Conservation (phyloP, 306 rosid genomes). For the Lotus japonicus region DNA sequence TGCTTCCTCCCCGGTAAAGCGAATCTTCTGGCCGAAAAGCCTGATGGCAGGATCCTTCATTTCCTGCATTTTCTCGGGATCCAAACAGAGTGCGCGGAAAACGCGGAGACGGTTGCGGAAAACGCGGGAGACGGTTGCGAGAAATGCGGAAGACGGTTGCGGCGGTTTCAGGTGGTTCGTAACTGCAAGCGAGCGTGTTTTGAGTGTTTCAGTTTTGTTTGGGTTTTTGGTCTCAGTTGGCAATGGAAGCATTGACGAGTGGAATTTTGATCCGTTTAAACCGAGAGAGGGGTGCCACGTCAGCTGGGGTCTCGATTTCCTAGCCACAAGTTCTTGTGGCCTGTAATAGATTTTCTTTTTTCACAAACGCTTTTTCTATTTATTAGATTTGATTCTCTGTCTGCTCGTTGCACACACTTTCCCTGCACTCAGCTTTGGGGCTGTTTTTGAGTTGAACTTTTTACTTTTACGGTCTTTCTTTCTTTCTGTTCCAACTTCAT, state of each 20-base stretch:
- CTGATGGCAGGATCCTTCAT: conserved; percentile 59
- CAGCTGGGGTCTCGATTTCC: conserved; percentile 37
- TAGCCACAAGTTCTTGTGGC: conserved; percentile 91
- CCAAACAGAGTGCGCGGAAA: conserved; percentile 44
- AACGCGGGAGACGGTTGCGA: conserved; percentile 27
- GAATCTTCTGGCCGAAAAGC: conserved; percentile 78
- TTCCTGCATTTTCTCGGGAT: conserved; percentile 48
- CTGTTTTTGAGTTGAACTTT: neutral
- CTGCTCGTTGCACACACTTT: neutral
- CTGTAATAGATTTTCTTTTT: conserved; percentile 36
- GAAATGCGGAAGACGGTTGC: conserved; percentile 28
- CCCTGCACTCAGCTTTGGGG: neutral
- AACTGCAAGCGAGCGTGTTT: neutral
- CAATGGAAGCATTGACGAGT: conserved; percentile 22
- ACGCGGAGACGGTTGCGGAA: conserved; percentile 26
- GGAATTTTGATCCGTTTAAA: conserved; percentile 66
- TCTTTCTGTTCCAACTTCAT: neutral
- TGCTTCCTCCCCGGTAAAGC: conserved; percentile 36
- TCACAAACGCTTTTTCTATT: neutral
- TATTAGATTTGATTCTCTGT: conserved; percentile 3
- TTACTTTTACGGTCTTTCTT: too few relatives aligned
- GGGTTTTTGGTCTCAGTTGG: conserved; percentile 22
- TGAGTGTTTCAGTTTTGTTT: neutral
- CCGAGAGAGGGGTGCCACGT: conserved; percentile 61
- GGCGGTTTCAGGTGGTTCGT: neutral